A percentile compares a stretch with the other conserved stretches of the same genome.
Conservation (phyloP, 805 yeast species). For the Metschnikowia henanensis region DNA sequence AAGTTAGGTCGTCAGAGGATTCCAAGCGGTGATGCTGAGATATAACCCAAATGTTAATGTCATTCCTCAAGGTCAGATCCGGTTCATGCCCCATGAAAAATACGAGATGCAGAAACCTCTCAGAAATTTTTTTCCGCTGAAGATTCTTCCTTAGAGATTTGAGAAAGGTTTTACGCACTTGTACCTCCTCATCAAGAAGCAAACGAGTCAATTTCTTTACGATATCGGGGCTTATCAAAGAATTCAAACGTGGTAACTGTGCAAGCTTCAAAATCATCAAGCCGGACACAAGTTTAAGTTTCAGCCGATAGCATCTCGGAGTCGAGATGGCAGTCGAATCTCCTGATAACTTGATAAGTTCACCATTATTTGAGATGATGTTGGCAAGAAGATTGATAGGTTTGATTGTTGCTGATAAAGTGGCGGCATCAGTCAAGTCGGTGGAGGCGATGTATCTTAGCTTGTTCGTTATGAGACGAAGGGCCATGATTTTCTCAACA, state of each 20-base stretch:
- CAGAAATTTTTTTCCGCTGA: conserved; percentile 54
- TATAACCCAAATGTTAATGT: conserved; percentile 68
- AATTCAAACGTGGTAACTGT: conserved; percentile 49
- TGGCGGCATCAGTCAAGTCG: conserved; percentile 16
- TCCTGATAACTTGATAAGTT: conserved; percentile 51
- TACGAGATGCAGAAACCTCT: conserved; percentile 62
- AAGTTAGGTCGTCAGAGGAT: conserved; percentile 41
- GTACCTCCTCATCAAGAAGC: conserved; percentile 63
- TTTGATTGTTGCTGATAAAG: conserved; percentile 30
- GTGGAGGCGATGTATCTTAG: conserved; percentile 43
- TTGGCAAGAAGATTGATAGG: conserved; percentile 62
- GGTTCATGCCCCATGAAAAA: conserved; percentile 83
- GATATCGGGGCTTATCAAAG: conserved; percentile 51
- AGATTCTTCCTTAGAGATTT: conserved; percentile 50
- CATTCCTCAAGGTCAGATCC: conserved; percentile 44
- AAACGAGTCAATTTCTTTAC: conserved; percentile 54
- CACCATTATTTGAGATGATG: conserved; percentile 75
- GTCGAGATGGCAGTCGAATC: conserved; percentile 51
- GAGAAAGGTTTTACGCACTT: conserved; percentile 56
- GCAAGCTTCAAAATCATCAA: conserved; percentile 63
- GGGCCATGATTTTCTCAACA: conserved; percentile 49
- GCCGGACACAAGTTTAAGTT: conserved; percentile 70
- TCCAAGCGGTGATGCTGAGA: conserved; percentile 49
- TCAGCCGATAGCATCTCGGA: conserved; percentile 59
- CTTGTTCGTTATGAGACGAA: conserved; percentile 61